Percentiles rank a stretch among this genome's conserved stretches.
Conservation (phyloP, 2,329 filamentous ascomycete species). For the Aureobasidium namibiae region DNA sequence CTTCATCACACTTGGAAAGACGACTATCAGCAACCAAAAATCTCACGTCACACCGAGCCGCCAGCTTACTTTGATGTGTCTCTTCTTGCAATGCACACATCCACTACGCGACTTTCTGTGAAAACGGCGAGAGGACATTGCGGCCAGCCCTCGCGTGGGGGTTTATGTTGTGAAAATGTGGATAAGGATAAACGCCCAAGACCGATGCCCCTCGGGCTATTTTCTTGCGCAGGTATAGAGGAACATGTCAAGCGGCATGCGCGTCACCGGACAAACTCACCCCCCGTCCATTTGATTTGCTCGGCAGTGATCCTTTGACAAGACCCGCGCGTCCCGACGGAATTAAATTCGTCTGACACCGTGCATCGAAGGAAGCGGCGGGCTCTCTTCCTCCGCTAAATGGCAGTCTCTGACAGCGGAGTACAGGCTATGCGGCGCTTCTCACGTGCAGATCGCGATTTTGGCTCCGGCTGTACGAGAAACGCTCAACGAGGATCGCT, state of each 20-base stretch:
- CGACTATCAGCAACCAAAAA: not conserved
- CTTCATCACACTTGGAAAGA: slow-evolving; percentile 22
- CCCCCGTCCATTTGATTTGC: not conserved
- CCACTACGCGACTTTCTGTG: slow-evolving; percentile 23
- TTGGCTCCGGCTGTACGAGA: slow-evolving; percentile 8
- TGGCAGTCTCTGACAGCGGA: not conserved
- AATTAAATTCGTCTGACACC: not conserved
- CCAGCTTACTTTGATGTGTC: slow-evolving; percentile 24
- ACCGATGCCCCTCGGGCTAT: not conserved
- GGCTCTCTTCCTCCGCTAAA: not conserved
- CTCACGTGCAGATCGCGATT: not conserved
- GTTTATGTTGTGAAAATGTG: not conserved
- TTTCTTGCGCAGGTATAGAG: not conserved
- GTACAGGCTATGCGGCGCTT: not conserved
- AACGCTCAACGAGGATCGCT: not conserved
- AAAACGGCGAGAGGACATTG: slow-evolving; percentile 22
- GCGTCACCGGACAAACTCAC: not conserved
- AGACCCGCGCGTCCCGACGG: not conserved
- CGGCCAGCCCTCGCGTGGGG: not conserved
- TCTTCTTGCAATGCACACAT: slow-evolving; percentile 21
- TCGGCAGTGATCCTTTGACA: not conserved
- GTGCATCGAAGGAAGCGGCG: not conserved
- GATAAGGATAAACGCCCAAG: not conserved
- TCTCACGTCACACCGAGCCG: not conserved
- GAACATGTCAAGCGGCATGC: not conserved